Percentiles rank a stretch among this genome's conserved stretches.
Evolutionary conservation across 2,329 filamentous ascomycete genomes (phyloP).

Genomic region (Pseudopyrenochaeta lycopersici): DNA sequence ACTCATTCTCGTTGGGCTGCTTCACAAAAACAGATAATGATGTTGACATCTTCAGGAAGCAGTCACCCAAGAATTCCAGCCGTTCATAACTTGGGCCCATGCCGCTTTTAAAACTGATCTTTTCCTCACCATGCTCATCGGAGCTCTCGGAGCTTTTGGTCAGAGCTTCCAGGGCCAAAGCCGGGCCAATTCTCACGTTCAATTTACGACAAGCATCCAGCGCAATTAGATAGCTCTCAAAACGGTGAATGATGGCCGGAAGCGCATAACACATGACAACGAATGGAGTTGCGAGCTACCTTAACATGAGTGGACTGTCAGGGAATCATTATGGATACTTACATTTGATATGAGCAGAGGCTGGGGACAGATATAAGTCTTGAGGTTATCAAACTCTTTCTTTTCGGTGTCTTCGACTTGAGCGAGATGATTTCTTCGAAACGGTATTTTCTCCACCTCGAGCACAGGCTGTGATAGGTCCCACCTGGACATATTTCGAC

Average conservation of each 20-base stretch:
- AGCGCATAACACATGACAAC: slow-evolving; percentile 78
- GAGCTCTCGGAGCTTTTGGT: slow-evolving; percentile 92
- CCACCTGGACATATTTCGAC: slow-evolving; percentile 60
- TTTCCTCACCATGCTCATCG: slow-evolving; percentile 73
- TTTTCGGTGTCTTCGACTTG: slow-evolving; percentile 61
- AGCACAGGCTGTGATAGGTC: slow-evolving; percentile 81
- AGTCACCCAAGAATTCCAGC: slow-evolving; percentile 91
- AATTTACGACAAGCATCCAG: slow-evolving; percentile 76
- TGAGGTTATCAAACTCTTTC: slow-evolving; percentile 58
- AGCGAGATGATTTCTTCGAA: slow-evolving; percentile 86
- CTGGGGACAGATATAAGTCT: slow-evolving; percentile 77
- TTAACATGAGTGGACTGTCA: slow-evolving; percentile 21
- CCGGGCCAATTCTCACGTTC: slow-evolving; percentile 69
- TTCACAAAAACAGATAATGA: slow-evolving; percentile 85
- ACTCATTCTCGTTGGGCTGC: slow-evolving; percentile 81
- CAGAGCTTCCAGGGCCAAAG: slow-evolving; percentile 83
- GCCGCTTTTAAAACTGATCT: slow-evolving; percentile 78
- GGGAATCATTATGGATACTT: slow-evolving; percentile 48
- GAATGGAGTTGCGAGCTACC: slow-evolving; percentile 72
- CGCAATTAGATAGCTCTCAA: slow-evolving; percentile 84
- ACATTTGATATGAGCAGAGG: slow-evolving; percentile 79
- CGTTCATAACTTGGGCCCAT: slow-evolving; percentile 97
- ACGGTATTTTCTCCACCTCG: slow-evolving; percentile 74
- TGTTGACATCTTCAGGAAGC: slow-evolving; percentile 94
- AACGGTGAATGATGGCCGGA: slow-evolving; percentile 82